Conservation (phyloP, 2,329 filamentous ascomycete species). For the Eutypa lata region DNA sequence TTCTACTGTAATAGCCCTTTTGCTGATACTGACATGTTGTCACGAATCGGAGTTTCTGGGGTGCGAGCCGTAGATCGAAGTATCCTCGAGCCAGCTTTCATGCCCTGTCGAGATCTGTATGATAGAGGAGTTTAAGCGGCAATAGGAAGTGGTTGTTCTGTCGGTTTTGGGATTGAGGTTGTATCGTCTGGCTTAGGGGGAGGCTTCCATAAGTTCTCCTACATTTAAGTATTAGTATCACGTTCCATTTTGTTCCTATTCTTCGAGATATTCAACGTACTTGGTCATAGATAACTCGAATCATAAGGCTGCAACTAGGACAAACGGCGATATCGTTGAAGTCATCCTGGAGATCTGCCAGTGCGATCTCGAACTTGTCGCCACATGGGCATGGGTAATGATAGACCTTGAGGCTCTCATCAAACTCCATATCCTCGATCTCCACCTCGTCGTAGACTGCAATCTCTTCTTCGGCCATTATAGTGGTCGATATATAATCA, state of each 20-base stretch:
- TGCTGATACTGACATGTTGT: no score
- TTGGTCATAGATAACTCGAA: constrained; percentile 86
- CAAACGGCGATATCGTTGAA: constrained; percentile 90
- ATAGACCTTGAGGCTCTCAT: constrained; percentile 79
- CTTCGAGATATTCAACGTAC: constrained; percentile 45
- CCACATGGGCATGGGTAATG: constrained; percentile 97
- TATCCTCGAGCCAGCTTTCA: no score
- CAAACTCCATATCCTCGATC: constrained; percentile 97
- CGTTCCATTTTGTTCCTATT: neutral
- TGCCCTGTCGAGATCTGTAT: neutral
- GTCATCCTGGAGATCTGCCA: constrained; percentile 81
- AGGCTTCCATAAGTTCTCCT: constrained; percentile 29
- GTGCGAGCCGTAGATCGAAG: no score
- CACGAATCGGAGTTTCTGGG: no score
- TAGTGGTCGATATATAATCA: constrained; percentile 59
- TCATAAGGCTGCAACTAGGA: constrained; percentile 96
- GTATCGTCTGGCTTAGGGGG: constrained; percentile 15
- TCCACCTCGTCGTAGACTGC: constrained; percentile 97
- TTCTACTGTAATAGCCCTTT: no score
- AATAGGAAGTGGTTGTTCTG: constrained; percentile 24
- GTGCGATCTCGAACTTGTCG: constrained; percentile 88
- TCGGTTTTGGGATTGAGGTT: constrained; percentile 18
- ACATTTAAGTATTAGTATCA: constrained; percentile 4
- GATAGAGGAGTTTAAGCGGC: constrained; percentile 20
- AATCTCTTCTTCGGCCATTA: constrained; percentile 43